Evolutionary conservation across 176 grass and related monocot species (phyloP).

Genomic region (Poa annua): DNA sequence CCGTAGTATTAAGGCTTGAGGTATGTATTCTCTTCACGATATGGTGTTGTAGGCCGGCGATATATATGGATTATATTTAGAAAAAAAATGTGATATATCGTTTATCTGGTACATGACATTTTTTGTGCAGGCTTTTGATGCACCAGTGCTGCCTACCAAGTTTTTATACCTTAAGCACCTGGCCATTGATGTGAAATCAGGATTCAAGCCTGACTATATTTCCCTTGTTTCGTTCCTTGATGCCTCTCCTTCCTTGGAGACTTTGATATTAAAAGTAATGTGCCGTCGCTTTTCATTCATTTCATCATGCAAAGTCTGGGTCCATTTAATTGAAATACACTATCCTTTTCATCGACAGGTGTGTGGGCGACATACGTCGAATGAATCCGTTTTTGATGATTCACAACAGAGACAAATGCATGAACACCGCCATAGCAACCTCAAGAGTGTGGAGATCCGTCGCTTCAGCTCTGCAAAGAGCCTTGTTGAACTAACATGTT

Average conservation of each 20-base stretch:
- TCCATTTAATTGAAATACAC: neutral
- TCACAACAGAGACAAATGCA: neutral
- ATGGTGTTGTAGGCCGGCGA: neutral
- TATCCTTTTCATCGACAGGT: neutral
- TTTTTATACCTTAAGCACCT: constrained; percentile 34
- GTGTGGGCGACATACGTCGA: neutral
- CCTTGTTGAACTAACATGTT: neutral
- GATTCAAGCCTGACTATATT: neutral
- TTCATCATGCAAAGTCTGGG: neutral
- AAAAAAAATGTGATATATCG: neutral
- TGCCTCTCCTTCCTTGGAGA: constrained; percentile 26
- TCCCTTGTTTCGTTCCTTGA: constrained; percentile 28
- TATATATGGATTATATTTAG: neutral
- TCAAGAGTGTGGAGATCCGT: neutral
- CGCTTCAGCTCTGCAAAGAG: neutral
- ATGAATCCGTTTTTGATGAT: neutral
- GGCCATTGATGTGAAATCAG: neutral
- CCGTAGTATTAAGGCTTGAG: neutral
- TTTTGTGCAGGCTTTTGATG: neutral
- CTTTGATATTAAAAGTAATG: constrained; percentile 20
- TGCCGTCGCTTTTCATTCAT: neutral
- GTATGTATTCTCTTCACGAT: constrained; percentile 6
- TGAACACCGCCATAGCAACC: neutral
- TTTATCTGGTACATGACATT: neutral
- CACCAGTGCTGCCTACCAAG: constrained; percentile 17